Base-by-base conservation (phyloP, 108 stramenopile species). In the Cyclotella baltica region DNA sequence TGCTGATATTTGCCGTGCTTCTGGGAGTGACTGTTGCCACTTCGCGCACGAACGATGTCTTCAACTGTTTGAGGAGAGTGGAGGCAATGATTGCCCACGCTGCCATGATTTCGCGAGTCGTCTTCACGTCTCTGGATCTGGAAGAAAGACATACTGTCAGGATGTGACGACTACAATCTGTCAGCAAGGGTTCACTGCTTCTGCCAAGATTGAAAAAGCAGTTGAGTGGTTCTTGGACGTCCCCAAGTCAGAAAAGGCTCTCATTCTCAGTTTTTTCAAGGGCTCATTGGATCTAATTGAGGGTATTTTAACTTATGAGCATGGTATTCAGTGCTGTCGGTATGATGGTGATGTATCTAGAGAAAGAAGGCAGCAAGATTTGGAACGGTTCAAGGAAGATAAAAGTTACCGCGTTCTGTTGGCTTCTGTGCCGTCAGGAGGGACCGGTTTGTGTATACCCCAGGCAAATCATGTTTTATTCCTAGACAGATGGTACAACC, bases 311-410 rank as follows among this genome's bases (percentile, higher is more conserved):
- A n/a, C 63, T 4, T 27, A 59, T 13, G 78, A 83, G 36, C 83
- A 65, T 46, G 74, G 73, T 29, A 56, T 72, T 43, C 70, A 75
- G 22, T 79, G 78, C 51, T 72, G 46, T 4, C 83, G 86, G 30
- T 86, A 73, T 62, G 86, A 86, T 40, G 86, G 86, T 10, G 86
- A 86, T 62, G 70, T 86, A 13, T 16, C n/a, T 9, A 63, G 48
- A n/a, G 75, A 83, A n/a, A 34, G 15, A 28, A 46, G 83, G 15
- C 31, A 31, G 18, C 27, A 35, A 36, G 78, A 72, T n/a, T 62
- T 86, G 30, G 40, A 76, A 10, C 35, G 65, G 31, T 86, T 86
- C 79, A 83, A 86, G 59, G 65, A 37, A 19, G 67, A 29, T 29
- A 34, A n/a, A 16, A 31, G 43, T 6, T 80, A 73, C 52, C 62